phyloP scores from a whole-genome alignment of 257 asterid genomes.

The Solanum dulcamara region DNA sequence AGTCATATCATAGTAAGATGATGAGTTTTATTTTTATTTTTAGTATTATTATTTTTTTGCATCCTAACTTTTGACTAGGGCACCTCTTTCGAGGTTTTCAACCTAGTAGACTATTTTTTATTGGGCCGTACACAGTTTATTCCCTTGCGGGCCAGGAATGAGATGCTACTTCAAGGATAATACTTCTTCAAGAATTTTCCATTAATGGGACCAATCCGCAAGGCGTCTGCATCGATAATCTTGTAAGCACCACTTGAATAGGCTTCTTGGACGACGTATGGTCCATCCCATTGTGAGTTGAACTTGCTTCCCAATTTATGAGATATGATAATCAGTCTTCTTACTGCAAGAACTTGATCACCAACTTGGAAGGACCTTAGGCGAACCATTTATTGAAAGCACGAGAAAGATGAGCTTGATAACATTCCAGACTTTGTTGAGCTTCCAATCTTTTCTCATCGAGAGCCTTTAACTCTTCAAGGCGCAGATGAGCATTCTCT shows the following conservation, averaged over 20 bases:
- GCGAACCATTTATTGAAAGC: background rate
- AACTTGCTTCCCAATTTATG: background rate
- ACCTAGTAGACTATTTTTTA: no score
- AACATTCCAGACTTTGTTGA: background rate
- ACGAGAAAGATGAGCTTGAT: background rate
- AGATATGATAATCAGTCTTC: background rate
- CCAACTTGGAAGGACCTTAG: background rate
- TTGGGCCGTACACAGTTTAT: background rate
- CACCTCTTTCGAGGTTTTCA: no score
- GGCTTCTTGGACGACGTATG: background rate
- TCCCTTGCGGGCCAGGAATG: background rate
- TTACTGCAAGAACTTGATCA: background rate
- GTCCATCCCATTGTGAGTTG: background rate
- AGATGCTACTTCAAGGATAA: background rate
- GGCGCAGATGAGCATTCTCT: background rate
- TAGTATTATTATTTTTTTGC: background rate
- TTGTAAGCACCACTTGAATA: background rate
- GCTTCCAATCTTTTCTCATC: background rate
- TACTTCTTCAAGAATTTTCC: background rate
- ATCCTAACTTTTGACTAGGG: background rate
- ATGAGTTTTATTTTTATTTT: no score
- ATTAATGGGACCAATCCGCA: background rate
- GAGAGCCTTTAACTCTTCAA: background rate
- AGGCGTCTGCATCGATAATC: background rate
- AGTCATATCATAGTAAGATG: background rate